A percentile compares a stretch with the other conserved stretches of the same genome.
phyloP scores from a whole-genome alignment of 78 protist species.

The Dictyostelium intermedium region DNA sequence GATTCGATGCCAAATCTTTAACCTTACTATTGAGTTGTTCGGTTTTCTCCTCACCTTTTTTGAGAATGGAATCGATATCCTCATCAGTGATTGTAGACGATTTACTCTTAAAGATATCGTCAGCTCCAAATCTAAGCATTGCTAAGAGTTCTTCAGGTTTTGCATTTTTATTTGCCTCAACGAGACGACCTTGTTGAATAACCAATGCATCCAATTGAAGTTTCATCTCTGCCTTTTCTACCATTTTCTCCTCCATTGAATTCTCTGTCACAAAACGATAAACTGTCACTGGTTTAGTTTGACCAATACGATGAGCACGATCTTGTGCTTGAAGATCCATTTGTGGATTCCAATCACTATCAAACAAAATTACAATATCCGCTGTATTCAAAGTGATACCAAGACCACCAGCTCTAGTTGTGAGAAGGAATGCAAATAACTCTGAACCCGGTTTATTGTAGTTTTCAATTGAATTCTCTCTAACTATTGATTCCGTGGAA shows the following conservation, averaged over 20 bases:
- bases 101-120: constrained; percentile 86
- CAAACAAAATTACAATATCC: constrained; percentile 97
- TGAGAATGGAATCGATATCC: constrained; percentile 87
- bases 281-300: constrained; percentile 95
- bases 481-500: constrained; percentile 76
- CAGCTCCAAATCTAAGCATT: constrained; percentile 96
- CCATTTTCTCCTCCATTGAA: constrained; percentile 96
- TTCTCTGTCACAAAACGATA: constrained; percentile 92
- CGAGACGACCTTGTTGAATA: constrained; percentile 95
- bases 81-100: constrained; percentile 68
- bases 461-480: constrained; percentile 93
- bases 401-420: constrained; percentile 99
- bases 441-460: constrained; percentile 89
- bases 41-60: constrained; percentile 83
- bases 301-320: constrained; percentile 99
- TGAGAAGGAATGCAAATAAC: constrained; percentile 92
- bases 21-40: constrained; percentile 38
- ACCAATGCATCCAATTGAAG: constrained; percentile 97
- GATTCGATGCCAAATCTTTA: background rate
- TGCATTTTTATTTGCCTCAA: constrained; percentile 80
- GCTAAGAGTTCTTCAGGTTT: constrained; percentile 87
- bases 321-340: constrained; percentile 99
- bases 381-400: constrained; percentile 99
- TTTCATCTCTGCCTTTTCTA: constrained; percentile 96
- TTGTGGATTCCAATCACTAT: constrained; percentile 98